These are phyloP conservation scores for Lachnellula hyalina DNA, from an alignment of 2,329 filamentous ascomycete species.

Conservation along the genomic window DNA sequence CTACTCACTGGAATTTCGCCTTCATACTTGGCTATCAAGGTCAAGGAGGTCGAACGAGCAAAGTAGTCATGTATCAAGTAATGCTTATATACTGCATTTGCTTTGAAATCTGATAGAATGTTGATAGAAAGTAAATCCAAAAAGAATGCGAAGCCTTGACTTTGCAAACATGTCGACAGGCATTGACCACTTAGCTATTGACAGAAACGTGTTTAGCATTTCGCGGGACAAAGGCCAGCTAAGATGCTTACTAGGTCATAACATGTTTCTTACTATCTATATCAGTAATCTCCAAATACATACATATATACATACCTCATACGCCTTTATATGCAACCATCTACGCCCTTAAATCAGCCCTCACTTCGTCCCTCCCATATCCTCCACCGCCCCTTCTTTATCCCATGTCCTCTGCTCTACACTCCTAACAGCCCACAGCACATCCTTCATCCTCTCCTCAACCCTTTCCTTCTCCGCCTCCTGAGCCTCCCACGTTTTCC, in stretches of 20 bases:
- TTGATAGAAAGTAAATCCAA: too few relatives aligned
- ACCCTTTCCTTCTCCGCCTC: slow-evolving; percentile 51
- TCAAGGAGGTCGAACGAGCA: too few relatives aligned
- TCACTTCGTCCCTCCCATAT: slow-evolving; percentile 42
- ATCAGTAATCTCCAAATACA: neutral
- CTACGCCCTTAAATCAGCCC: neutral
- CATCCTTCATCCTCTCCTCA: slow-evolving; percentile 45
- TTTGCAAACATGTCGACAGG: too few relatives aligned
- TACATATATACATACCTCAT: neutral
- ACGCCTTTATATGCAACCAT: neutral
- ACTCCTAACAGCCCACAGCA: slow-evolving; percentile 50
- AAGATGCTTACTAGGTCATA: neutral
- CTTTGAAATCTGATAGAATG: too few relatives aligned
- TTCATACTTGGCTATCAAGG: slow-evolving; percentile 12
- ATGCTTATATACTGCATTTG: too few relatives aligned
- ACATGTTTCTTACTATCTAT: neutral
- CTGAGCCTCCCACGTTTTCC: slow-evolving; percentile 55
- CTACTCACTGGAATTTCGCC: slow-evolving; percentile 24
- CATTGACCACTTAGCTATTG: neutral
- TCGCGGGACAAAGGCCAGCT: neutral
- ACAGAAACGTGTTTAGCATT: neutral
- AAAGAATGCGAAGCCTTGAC: too few relatives aligned
- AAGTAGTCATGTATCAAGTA: too few relatives aligned
- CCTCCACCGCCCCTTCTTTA: slow-evolving; percentile 63
- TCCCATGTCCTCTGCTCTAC: slow-evolving; percentile 75